Evolutionary conservation across 768 basidiomycete genomes (phyloP).

Genomic region (Royoungia palumana): DNA sequence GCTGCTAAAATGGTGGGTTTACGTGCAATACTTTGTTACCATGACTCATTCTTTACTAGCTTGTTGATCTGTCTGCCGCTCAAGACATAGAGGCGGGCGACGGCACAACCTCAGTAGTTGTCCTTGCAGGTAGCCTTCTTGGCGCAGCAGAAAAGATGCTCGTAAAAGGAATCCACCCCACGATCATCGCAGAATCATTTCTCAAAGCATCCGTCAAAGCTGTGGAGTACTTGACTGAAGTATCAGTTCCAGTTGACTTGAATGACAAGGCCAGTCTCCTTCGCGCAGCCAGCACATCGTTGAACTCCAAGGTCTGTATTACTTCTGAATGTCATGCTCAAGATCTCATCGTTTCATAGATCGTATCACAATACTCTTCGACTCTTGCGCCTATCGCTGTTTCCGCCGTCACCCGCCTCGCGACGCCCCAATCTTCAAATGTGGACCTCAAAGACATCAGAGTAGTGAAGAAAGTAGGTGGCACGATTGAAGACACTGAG

Average conservation of each 20-base stretch:
- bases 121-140: constrained; percentile 89
- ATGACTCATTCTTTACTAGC: constrained; percentile 42
- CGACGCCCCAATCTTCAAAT: constrained; percentile 84
- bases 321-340: neutral
- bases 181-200: constrained; percentile 95
- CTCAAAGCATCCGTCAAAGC: constrained; percentile 88
- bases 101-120: constrained; percentile 96
- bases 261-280: constrained; percentile 81
- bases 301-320: constrained; percentile 84
- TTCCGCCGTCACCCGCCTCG: constrained; percentile 88
- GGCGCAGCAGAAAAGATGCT: constrained; percentile 97
- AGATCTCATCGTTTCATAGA: constrained; percentile 46
- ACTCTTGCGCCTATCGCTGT: constrained; percentile 99
- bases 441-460: constrained; percentile 97
- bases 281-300: constrained; percentile 89
- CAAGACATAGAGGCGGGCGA: constrained; percentile 99
- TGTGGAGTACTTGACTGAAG: constrained; percentile 90
- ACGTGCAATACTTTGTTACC: neutral
- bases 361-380: constrained; percentile 98
- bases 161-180: constrained; percentile 95
- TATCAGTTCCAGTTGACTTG: constrained; percentile 89
- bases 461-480: constrained; percentile 96
- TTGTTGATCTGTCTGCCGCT: constrained; percentile 95
- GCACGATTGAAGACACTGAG: constrained; percentile 98
- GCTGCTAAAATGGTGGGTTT: constrained; percentile 89